Evolutionary conservation across 768 basidiomycete species (phyloP), one percentile per base, ranked within the genome.

Genomic region (Cystobasidium onofrii): DNA sequence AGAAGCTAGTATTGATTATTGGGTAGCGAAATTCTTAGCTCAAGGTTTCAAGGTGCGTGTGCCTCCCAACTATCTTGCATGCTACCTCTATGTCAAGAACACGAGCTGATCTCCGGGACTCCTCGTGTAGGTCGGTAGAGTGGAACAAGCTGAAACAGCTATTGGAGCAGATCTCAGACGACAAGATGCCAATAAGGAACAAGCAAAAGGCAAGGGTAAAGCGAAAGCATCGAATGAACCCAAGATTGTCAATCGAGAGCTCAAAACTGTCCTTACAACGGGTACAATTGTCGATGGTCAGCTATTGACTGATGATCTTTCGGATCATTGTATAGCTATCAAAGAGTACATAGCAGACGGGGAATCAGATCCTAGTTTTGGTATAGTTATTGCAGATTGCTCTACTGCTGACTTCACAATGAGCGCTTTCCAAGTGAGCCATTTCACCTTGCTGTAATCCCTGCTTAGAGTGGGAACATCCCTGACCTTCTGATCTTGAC

Each of bases 71-170:
- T n/a, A n/a, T n/a, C n/a, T n/a, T n/a, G n/a, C n/a, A n/a, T n/a
- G n/a, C n/a, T n/a, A n/a, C n/a, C n/a, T n/a, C n/a, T n/a, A n/a
- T n/a, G n/a, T n/a, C n/a, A n/a, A n/a, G n/a, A n/a, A n/a, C 63
- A 41, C 73, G 43, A 89, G 90, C 84, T 34, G 41, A n/a, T 71
- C 72, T 89, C 31, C 55, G n/a, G n/a, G n/a, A n/a, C n/a, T n/a
- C n/a, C n/a, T n/a, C n/a, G n/a, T 94, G 94, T 81, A 91, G 65
- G 65, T 99, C 65, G 96, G 96, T 7, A 88, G 91, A 15, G 96
- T 99, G 20, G 95, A 97, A 79, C 96, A 99, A 81, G 87, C 89
- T 0, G 96, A 99, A 83, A 99, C 96, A 0, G 93, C 93, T 0
- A 88, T 99, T 13, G 96, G 95, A 27, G 92, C 91, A 25, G 95